These are phyloP conservation scores for Theobroma cacao DNA, from an alignment of 345 rosid species.

Conservation along the genomic window DNA sequence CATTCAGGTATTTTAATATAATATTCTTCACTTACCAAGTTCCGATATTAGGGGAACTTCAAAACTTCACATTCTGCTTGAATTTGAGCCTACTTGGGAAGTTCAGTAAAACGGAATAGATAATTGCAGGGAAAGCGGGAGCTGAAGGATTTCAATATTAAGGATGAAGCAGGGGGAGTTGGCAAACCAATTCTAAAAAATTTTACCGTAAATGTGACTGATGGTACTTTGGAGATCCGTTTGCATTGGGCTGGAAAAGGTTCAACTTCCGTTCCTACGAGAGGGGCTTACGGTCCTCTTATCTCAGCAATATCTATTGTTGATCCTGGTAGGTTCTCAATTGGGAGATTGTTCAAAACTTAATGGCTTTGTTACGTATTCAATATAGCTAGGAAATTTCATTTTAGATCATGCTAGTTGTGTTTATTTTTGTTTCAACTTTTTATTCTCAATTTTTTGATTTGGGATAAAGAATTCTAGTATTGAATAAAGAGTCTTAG, in stretches of 20 bases:
- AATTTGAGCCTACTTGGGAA: neutral
- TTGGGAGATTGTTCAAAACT: neutral
- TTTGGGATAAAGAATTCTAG: too few species aligned
- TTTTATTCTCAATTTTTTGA: too few species aligned
- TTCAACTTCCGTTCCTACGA: constrained; percentile 25
- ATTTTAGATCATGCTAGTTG: neutral
- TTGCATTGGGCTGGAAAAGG: constrained; percentile 69
- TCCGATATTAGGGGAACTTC: neutral
- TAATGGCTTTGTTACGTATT: neutral
- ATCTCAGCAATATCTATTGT: constrained; percentile 49
- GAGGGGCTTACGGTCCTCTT: constrained; percentile 57
- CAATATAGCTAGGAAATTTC: neutral
- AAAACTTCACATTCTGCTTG: neutral
- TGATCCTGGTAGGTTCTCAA: constrained; percentile 26
- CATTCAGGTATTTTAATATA: constrained; percentile 47
- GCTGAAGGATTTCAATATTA: constrained; percentile 50
- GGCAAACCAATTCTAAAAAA: constrained; percentile 29
- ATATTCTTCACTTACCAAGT: neutral
- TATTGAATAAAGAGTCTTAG: too few species aligned
- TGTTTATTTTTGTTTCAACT: neutral
- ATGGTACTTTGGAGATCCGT: constrained; percentile 43
- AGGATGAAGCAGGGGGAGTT: constrained; percentile 45
- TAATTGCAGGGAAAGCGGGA: constrained; percentile 39
- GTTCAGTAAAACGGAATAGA: neutral
- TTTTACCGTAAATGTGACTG: constrained; percentile 24